Base-by-base conservation (phyloP, 495 filamentous ascomycete genomes). In the Tetracladium setigerum region DNA sequence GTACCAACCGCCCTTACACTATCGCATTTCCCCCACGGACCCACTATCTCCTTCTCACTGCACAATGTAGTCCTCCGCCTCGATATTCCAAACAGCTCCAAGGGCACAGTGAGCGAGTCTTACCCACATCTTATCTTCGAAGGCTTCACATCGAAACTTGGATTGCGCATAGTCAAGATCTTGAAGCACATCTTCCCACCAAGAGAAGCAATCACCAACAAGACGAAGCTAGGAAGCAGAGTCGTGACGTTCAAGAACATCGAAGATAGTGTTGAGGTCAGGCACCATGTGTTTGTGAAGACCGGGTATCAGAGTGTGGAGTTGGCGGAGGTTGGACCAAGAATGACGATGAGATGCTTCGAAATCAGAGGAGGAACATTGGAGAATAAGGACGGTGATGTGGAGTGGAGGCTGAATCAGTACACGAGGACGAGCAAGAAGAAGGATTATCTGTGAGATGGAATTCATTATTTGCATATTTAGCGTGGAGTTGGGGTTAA, bases 91-190 rank as follows among this genome's bases (percentile, higher is more conserved):
- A 86, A 89, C 50, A 73, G 86, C 17, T 76, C 86, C 19, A 76
- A 86, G 43, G 92, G 92, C 27, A 99, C 94, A 0, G 89, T 99
- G 27, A 87, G 81, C 43, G 92, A 99, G 69, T 83, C 79, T 39
- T 99, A 96, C 56, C 92, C 92, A 0, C 91, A 97, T 57, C 68
- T 99, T 12, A 83, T 99, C 50, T 97, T 99, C 52, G 92, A 99
- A 58, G 87, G 87, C 10, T 99, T 99, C 70, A 83, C 69, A 12
- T 87, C 86, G 14, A 75, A 72, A 41, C 69, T 99, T n/a, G 92
- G 92, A 38, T 72, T 76, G 52, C 77, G 94, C 3, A 80, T 96
- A 3, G 84, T 90, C 30, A 89, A 91, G 62, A 87, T 97, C 32
- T 62, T 99, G 33, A 92, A 96, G 67, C 91, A 99, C 61, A 69